phyloP scores from a whole-genome alignment of 139 green algal genomes.

The Pseudopediastrum boryanum region DNA sequence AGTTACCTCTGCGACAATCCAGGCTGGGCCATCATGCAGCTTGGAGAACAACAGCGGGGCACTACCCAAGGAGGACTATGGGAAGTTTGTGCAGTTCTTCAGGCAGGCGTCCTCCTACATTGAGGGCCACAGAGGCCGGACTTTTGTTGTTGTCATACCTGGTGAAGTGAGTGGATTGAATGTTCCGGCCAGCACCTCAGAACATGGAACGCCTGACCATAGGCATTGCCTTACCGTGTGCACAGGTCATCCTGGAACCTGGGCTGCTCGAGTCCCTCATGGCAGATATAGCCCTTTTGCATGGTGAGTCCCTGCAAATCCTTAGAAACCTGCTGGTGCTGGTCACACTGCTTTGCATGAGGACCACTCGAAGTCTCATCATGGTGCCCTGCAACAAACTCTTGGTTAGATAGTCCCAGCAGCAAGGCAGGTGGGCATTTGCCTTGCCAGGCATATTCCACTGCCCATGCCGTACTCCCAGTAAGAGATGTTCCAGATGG shows the following conservation, averaged over 20 bases:
- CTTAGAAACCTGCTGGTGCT: too few relatives aligned
- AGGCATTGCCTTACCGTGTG: not conserved
- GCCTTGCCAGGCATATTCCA: too few relatives aligned
- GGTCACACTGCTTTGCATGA: too few relatives aligned
- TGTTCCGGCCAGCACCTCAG: not conserved
- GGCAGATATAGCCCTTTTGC: constrained; percentile 89
- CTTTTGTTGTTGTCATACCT: constrained; percentile 92
- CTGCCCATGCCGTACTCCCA: too few relatives aligned
- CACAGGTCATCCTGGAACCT: constrained; percentile 52
- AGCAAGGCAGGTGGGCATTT: too few relatives aligned
- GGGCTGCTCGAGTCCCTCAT: constrained; percentile 62
- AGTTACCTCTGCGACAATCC: too few relatives aligned
- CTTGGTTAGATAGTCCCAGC: too few relatives aligned
- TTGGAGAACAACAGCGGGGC: constrained; percentile 11
- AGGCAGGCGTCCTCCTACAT: constrained; percentile 90
- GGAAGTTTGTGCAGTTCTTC: constrained; percentile 79
- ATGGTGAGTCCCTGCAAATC: constrained; percentile 62
- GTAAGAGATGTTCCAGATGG: too few relatives aligned
- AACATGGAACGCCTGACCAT: not conserved
- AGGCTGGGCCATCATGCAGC: constrained; percentile 1
- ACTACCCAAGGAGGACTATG: constrained; percentile 47
- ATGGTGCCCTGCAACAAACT: too few relatives aligned
- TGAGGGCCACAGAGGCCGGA: constrained; percentile 77
- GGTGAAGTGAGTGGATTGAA: constrained; percentile 71
- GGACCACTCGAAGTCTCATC: too few relatives aligned